These are phyloP conservation scores for Aspergillus hiratsukae DNA, from an alignment of 2,329 filamentous ascomycete species.

Conservation along the genomic window DNA sequence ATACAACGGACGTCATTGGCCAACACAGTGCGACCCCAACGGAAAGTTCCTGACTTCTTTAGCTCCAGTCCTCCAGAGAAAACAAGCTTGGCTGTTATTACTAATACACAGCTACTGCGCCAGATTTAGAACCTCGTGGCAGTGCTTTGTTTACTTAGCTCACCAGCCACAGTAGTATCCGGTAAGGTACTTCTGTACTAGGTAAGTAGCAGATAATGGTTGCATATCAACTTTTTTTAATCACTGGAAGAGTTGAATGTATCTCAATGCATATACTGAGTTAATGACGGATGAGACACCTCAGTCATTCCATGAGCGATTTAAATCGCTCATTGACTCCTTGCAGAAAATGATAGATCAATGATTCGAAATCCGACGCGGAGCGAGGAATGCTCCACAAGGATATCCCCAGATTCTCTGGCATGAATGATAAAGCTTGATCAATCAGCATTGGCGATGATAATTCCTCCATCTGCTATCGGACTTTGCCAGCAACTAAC, in stretches of 20 bases:
- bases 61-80: no score
- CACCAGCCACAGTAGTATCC: background rate
- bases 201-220: no score
- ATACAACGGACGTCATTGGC: background rate
- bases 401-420: background rate
- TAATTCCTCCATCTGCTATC: background rate
- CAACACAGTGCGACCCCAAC: background rate
- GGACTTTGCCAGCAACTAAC: background rate
- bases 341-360: background rate
- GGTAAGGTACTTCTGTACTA: background rate
- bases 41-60: background rate
- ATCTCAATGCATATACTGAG: background rate
- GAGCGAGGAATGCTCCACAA: background rate
- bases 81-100: background rate
- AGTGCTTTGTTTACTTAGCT: background rate
- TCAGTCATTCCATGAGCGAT: background rate
- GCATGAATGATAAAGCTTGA: background rate
- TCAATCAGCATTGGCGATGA: background rate
- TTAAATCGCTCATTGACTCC: background rate
- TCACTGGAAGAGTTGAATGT: background rate
- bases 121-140: background rate
- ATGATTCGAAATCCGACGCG: background rate
- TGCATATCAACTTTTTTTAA: background rate
- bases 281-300: background rate
- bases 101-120: background rate